Percentiles rank a stretch among this genome's conserved stretches.
Conservation (phyloP, 2,329 filamentous ascomycete genomes). For the Pseudocercospora pini-densiflorae region DNA sequence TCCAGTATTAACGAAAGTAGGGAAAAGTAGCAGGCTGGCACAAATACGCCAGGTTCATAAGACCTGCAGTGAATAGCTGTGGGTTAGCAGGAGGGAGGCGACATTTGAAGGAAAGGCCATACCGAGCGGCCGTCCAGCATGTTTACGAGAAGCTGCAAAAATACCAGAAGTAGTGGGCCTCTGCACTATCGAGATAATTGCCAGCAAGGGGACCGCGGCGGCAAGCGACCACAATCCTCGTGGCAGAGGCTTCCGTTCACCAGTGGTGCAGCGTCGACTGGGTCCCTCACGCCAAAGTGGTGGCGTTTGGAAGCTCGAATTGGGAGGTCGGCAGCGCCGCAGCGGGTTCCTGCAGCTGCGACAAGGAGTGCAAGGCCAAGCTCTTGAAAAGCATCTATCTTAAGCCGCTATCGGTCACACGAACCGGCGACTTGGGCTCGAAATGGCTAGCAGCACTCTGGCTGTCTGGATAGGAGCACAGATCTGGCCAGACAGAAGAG, state of each 20-base stretch:
- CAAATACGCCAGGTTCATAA: conserved; percentile 9
- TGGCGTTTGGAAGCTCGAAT: conserved; percentile 1
- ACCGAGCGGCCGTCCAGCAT: conserved; percentile 11
- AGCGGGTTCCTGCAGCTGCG: conserved; percentile 16
- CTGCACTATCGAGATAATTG: neutral
- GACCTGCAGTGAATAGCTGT: conserved; percentile 13
- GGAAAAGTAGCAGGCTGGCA: neutral
- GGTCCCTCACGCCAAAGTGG: neutral
- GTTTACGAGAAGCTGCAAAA: conserved; percentile 6
- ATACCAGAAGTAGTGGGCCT: neutral
- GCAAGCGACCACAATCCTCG: conserved; percentile 1
- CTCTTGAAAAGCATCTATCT: conserved; percentile 3
- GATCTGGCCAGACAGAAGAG: neutral
- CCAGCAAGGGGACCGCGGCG: neutral
- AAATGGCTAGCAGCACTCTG: conserved; percentile 13
- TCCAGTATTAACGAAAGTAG: conserved; percentile 18
- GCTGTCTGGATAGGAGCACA: conserved; percentile 9
- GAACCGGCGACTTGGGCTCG: conserved; percentile 4
- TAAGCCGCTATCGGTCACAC: conserved; percentile 6
- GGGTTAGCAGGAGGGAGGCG: conserved; percentile 9
- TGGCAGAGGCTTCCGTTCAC: neutral
- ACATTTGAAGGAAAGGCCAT: conserved; percentile 3
- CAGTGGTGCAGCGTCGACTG: neutral
- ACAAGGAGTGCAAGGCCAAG: conserved; percentile 13
- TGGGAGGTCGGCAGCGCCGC: neutral